Evolutionary conservation across 2,329 filamentous ascomycete species (phyloP).

Genomic region (Sclerotinia borealis): DNA sequence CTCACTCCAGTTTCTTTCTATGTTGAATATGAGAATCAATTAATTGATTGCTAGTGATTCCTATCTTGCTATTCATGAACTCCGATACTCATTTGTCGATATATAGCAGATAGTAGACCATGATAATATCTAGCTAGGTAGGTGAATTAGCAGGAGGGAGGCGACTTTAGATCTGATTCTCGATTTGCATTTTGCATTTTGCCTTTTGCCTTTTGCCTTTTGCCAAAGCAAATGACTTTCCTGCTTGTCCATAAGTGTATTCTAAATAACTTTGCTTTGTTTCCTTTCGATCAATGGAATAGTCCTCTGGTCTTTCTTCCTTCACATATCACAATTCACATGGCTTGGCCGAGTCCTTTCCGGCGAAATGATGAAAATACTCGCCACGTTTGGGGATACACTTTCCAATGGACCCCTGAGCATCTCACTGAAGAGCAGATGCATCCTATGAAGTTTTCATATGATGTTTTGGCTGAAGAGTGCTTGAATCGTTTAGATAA

Average conservation of each 20-base stretch:
- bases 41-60: too few species aligned
- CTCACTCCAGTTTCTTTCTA: too few species aligned
- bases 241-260: neutral
- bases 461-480: slow-evolving; percentile 62
- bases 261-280: too few species aligned
- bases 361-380: slow-evolving; percentile 22
- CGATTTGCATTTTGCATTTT: too few species aligned
- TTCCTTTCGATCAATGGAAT: neutral
- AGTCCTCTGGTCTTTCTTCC: neutral
- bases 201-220: neutral
- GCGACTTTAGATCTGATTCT: neutral
- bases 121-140: neutral
- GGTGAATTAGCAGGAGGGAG: neutral
- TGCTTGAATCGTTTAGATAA: slow-evolving; percentile 58
- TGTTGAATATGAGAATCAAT: too few species aligned
- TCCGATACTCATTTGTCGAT: too few species aligned
- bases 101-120: neutral
- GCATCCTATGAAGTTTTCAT: slow-evolving; percentile 55
- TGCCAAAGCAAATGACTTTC: neutral
- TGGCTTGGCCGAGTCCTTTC: slow-evolving; percentile 19
- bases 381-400: slow-evolving; percentile 51
- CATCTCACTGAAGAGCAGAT: slow-evolving; percentile 57
- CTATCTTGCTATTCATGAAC: too few species aligned
- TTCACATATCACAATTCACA: neutral
- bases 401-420: slow-evolving; percentile 61